phyloP scores from a whole-genome alignment of 2,329 filamentous ascomycete species.

The Colletotrichum magnum region DNA sequence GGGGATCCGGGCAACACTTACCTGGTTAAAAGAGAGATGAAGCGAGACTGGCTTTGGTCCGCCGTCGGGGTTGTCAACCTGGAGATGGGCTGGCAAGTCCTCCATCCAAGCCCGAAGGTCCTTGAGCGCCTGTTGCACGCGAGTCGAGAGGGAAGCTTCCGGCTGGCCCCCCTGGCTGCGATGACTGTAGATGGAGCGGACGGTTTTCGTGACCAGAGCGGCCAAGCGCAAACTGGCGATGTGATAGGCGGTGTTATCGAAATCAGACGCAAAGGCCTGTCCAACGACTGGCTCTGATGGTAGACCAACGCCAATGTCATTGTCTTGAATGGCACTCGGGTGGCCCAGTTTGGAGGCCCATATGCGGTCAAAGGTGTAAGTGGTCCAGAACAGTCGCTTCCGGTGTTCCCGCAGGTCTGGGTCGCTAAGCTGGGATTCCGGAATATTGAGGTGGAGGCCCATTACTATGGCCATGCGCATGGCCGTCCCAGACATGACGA shows the following conservation, averaged over 20 bases:
- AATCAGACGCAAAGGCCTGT: constrained; percentile 43
- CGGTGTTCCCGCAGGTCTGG: constrained; percentile 54
- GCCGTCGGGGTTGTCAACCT: constrained; percentile 45
- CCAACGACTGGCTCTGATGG: constrained; percentile 49
- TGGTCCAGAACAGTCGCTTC: constrained; percentile 59
- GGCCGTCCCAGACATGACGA: constrained; percentile 59
- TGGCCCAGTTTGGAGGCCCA: constrained; percentile 64
- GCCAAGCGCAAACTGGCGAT: constrained; percentile 56
- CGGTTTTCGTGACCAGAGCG: constrained; percentile 46
- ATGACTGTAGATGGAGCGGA: constrained; percentile 50
- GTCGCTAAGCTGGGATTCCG: constrained; percentile 55
- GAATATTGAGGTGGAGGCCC: constrained; percentile 42
- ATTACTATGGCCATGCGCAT: constrained; percentile 56
- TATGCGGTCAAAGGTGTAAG: constrained; percentile 61
- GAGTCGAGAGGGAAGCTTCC: constrained; percentile 47
- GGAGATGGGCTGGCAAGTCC: constrained; percentile 49
- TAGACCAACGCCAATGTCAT: constrained; percentile 60
- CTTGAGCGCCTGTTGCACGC: constrained; percentile 51
- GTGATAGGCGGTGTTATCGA: constrained; percentile 48
- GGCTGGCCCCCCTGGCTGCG: constrained; percentile 46
- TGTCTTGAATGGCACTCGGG: constrained; percentile 62
- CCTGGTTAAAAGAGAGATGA: constrained; percentile 53
- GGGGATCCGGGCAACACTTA: constrained; percentile 3
- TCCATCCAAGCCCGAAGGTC: constrained; percentile 51
- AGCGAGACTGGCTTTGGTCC: constrained; percentile 49